Percentiles rank a stretch among this genome's conserved stretches.
These are phyloP conservation scores for Penicillium polonicum DNA, from an alignment of 2,329 filamentous ascomycete genomes.

Conservation along the genomic window DNA sequence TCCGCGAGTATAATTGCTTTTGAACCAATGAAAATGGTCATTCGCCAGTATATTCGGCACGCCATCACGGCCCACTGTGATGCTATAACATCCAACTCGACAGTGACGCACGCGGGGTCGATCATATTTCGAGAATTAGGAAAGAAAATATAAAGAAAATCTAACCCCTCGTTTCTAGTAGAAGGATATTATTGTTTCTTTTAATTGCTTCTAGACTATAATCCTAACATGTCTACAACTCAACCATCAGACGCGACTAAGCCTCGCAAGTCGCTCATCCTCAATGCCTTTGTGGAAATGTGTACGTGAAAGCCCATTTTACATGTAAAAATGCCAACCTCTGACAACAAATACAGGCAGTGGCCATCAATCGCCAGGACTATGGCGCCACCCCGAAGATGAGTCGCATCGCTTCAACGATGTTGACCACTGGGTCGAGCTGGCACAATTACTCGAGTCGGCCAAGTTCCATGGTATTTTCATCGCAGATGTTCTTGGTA, in stretches of 20 bases:
- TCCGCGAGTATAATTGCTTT: neutral
- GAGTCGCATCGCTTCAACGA: slow-evolving; percentile 61
- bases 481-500: slow-evolving; percentile 63
- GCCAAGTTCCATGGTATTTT: slow-evolving; percentile 67
- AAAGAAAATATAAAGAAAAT: neutral
- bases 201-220: neutral
- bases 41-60: slow-evolving; percentile 17
- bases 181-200: neutral
- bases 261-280: slow-evolving; percentile 48
- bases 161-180: neutral
- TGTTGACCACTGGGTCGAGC: slow-evolving; percentile 59
- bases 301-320: slow-evolving; percentile 30
- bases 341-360: slow-evolving; percentile 34
- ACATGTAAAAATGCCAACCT: neutral
- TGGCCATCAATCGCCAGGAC: slow-evolving; percentile 55
- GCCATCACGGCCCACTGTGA: slow-evolving; percentile 39
- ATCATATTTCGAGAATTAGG: neutral
- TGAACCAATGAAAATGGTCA: slow-evolving; percentile 7
- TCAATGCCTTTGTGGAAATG: slow-evolving; percentile 54
- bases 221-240: neutral
- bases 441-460: slow-evolving; percentile 60
- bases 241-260: slow-evolving; percentile 21
- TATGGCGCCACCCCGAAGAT: slow-evolving; percentile 66
- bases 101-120: slow-evolving; percentile 13
- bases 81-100: slow-evolving; percentile 23